phyloP scores from a whole-genome alignment of 139 green algal species.

The Yamagishiella unicocca region DNA sequence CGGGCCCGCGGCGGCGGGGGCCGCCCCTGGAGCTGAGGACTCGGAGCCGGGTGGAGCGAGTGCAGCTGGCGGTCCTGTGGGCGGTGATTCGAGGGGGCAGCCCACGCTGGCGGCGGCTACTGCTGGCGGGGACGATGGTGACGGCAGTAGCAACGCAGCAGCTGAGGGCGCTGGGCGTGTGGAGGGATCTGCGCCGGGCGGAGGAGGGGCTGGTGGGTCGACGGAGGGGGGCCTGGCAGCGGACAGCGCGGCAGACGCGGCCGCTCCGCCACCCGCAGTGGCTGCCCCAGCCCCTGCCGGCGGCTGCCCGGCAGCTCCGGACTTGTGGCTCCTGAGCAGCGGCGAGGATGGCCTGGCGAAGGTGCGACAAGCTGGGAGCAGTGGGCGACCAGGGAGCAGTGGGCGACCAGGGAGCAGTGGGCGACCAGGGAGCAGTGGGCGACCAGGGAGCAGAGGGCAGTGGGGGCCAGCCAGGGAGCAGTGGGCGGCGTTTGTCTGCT shows the following conservation, averaged over 20 bases:
- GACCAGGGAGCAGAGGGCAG: not conserved
- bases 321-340: constrained; percentile 36
- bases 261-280: not conserved
- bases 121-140: not conserved
- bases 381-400: not conserved
- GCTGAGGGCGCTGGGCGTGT: not conserved
- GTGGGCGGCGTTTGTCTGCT: too few relatives aligned
- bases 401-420: not conserved
- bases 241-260: not conserved
- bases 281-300: not conserved
- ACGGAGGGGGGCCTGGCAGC: not conserved
- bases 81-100: too few relatives aligned
- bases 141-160: not conserved
- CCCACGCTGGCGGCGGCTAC: not conserved
- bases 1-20: not conserved
- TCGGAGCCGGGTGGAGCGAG: not conserved
- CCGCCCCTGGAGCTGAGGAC: not conserved
- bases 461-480: too few relatives aligned
- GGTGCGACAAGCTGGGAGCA: not conserved
- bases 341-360: constrained; percentile 37
- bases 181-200: not conserved
- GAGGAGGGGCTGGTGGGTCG: not conserved
- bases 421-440: not conserved
- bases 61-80: not conserved
- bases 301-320: not conserved